Conservation (phyloP, 495 filamentous ascomycete species). For the Cercophora sp. region DNA sequence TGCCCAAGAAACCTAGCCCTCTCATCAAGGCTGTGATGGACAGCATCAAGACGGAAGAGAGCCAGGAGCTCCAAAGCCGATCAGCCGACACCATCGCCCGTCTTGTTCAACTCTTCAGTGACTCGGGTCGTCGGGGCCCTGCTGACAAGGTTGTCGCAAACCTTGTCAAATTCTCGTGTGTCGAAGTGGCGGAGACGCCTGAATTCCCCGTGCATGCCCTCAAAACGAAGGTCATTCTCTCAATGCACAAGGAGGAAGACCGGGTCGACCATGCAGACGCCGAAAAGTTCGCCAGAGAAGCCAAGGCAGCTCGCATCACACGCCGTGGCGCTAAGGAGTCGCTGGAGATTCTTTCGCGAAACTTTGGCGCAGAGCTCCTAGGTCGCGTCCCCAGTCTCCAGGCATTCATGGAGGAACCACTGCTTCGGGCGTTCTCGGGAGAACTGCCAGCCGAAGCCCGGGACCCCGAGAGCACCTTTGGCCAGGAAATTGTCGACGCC, state of each 20-base stretch:
- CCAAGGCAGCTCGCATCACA: constrained; percentile 80
- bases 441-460: constrained; percentile 67
- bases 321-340: constrained; percentile 91
- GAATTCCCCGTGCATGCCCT: constrained; percentile 78
- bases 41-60: constrained; percentile 93
- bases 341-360: constrained; percentile 76
- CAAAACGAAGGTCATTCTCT: constrained; percentile 75
- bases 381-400: constrained; percentile 75
- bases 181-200: constrained; percentile 94
- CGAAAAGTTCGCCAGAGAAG: constrained; percentile 80
- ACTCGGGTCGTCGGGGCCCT: constrained; percentile 67
- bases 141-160: constrained; percentile 93
- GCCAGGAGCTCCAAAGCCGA: constrained; percentile 80
- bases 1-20: constrained; percentile 85
- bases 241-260: constrained; percentile 94
- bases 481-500: constrained; percentile 89
- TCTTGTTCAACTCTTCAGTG: constrained; percentile 81
- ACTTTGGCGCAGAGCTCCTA: constrained; percentile 73
- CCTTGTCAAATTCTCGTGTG: constrained; percentile 91
- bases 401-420: constrained; percentile 71
- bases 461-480: constrained; percentile 64
- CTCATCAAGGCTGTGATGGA: constrained; percentile 98
- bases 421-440: constrained; percentile 68
- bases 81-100: constrained; percentile 77
- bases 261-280: constrained; percentile 87